phyloP scores from a whole-genome alignment of 139 green algal species.

The Raphidocelis subcapitata region DNA sequence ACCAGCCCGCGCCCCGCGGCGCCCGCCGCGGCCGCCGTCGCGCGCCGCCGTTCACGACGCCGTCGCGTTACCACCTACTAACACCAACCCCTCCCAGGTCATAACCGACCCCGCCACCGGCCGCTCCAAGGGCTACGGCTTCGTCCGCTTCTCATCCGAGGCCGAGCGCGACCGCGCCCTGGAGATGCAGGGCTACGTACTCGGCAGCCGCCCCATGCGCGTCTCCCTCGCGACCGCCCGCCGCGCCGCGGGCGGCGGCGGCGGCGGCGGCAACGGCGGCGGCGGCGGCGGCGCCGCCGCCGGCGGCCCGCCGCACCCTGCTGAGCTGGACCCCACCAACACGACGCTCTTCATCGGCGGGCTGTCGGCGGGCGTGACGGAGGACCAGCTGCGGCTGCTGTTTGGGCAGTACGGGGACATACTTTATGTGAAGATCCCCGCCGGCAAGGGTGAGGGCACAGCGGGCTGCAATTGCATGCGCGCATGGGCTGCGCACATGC shows the following conservation, averaged over 20 bases:
- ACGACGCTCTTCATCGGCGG: constrained; percentile 92
- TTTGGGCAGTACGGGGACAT: constrained; percentile 88
- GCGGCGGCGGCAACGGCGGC: background rate
- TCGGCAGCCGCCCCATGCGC: constrained; percentile 73
- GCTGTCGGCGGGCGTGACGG: constrained; percentile 53
- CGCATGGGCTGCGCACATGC: too few relatives aligned
- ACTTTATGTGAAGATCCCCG: constrained; percentile 92
- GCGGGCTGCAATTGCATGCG: too few relatives aligned
- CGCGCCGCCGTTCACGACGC: too few relatives aligned
- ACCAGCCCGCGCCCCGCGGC: too few relatives aligned
- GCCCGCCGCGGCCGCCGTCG: too few relatives aligned
- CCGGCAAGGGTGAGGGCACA: constrained; percentile 67
- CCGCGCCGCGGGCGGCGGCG: constrained; percentile 21
- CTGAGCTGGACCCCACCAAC: constrained; percentile 79
- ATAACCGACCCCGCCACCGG: constrained; percentile 85
- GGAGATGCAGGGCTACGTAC: constrained; percentile 86
- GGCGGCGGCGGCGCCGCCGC: too few relatives aligned
- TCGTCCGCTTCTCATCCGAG: constrained; percentile 92
- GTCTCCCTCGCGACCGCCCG: constrained; percentile 72
- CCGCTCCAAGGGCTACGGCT: constrained; percentile 93
- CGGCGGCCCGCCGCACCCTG: constrained; percentile 7
- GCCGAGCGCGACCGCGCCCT: constrained; percentile 83
- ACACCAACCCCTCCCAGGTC: constrained; percentile 70
- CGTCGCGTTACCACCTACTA: too few relatives aligned
- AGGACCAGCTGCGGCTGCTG: constrained; percentile 73